A percentile compares a stretch with the other conserved stretches of the same genome.
These are phyloP conservation scores for Allomyces arbusculus DNA, from an alignment of 192 early-diverging fungal species.

Conservation along the genomic window DNA sequence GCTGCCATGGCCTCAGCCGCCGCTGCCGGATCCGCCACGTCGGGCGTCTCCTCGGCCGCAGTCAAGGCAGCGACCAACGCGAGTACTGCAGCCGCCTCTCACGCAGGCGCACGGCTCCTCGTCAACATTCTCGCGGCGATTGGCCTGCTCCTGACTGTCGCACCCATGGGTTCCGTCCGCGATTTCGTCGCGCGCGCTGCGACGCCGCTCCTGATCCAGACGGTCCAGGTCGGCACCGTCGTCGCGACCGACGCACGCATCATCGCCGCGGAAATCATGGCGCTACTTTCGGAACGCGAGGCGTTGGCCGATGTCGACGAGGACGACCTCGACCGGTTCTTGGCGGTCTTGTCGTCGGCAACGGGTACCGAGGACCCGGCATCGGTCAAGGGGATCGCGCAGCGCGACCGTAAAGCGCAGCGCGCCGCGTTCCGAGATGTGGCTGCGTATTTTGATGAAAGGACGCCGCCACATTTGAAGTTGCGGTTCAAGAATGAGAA, in stretches of 20 bases:
- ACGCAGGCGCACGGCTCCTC: too few relatives aligned
- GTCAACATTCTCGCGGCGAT: too few relatives aligned
- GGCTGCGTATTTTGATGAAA: not conserved
- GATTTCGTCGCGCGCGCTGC: too few relatives aligned
- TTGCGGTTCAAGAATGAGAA: not conserved
- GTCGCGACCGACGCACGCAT: too few relatives aligned
- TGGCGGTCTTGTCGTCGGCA: not conserved
- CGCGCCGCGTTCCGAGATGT: not conserved
- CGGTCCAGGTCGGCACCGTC: too few relatives aligned
- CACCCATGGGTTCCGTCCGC: too few relatives aligned
- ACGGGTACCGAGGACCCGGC: not conserved
- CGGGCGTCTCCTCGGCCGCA: not conserved
- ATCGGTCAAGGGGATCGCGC: not conserved
- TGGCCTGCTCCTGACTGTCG: too few relatives aligned
- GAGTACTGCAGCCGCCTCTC: too few relatives aligned
- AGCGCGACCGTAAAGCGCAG: not conserved
- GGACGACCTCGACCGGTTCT: not conserved
- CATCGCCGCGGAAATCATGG: not conserved
- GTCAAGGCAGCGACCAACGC: too few relatives aligned
- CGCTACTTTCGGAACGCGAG: not conserved
- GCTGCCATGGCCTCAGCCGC: not conserved
- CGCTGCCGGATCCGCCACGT: not conserved
- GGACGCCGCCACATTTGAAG: not conserved
- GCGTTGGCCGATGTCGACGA: not conserved
- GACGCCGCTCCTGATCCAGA: too few relatives aligned